phyloP scores from a whole-genome alignment of 306 rosid genomes.

The Citrullus colocynthis region DNA sequence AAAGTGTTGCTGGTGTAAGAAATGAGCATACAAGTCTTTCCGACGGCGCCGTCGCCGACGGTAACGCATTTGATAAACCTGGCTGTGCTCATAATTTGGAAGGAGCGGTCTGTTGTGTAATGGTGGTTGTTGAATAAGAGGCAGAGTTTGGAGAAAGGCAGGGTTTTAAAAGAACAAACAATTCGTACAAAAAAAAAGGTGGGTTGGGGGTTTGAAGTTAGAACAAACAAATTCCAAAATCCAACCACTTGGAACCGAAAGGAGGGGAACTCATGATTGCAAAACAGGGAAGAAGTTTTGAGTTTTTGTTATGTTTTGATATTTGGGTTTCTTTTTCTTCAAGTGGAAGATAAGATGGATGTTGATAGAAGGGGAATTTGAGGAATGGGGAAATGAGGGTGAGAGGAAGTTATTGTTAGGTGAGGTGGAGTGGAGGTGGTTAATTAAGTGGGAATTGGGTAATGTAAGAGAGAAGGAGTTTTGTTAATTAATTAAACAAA shows the following conservation, averaged over 20 bases:
- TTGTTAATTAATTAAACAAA: neutral
- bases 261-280: neutral
- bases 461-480: neutral
- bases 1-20: constrained; percentile 8
- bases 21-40: constrained; percentile 6
- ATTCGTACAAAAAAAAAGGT: neutral
- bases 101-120: neutral
- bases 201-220: too few species aligned
- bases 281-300: neutral
- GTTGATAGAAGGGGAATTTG: neutral
- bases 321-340: neutral
- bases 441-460: neutral
- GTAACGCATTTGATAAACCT: constrained; percentile 6
- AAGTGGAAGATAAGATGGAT: constrained; percentile 2
- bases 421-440: neutral
- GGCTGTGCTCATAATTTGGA: neutral
- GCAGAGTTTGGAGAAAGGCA: neutral
- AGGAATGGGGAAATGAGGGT: neutral
- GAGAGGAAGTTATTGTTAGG: neutral
- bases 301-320: neutral
- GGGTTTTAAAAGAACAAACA: too few species aligned
- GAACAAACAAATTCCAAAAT: neutral
- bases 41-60: neutral
- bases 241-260: constrained; percentile 4
- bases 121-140: neutral